Evolutionary conservation across 352 stramenopile species (phyloP).

Genomic region (Globisporangium abappressorium): DNA sequence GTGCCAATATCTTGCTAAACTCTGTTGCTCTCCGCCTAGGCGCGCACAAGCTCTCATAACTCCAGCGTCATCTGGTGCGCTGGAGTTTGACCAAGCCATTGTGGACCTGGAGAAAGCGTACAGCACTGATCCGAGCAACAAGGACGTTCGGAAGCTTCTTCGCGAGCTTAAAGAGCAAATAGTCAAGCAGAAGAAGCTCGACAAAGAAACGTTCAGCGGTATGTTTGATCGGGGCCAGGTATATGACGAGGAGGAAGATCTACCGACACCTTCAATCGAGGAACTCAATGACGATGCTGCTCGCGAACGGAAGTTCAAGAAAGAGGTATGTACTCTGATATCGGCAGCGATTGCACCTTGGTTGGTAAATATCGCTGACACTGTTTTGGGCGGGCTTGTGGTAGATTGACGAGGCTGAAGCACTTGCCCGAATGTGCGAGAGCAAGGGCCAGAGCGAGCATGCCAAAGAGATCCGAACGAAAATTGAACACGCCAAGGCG

Average conservation of each 20-base stretch:
- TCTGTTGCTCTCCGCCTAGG: conserved; percentile 21
- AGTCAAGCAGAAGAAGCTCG: conserved; percentile 55
- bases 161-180: conserved; percentile 68
- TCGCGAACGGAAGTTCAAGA: conserved; percentile 45
- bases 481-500: conserved; percentile 53
- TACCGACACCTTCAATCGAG: conserved; percentile 3
- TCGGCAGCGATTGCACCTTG: background rate
- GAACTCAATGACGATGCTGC: conserved; percentile 26
- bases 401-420: conserved; percentile 65
- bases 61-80: conserved; percentile 60
- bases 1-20: background rate
- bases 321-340: conserved; percentile 35
- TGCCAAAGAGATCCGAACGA: conserved; percentile 60
- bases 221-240: conserved; percentile 79
- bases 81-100: conserved; percentile 80
- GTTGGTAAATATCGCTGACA: background rate
- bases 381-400: background rate
- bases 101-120: conserved; percentile 64
- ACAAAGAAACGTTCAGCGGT: conserved; percentile 75
- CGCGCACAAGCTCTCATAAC: conserved; percentile 75
- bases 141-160: conserved; percentile 61
- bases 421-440: conserved; percentile 63
- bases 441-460: conserved; percentile 57
- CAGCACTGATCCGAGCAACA: conserved; percentile 54
- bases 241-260: conserved; percentile 30